These are phyloP conservation scores for Parachaetomium inaequale DNA, from an alignment of 495 filamentous ascomycete genomes.

Conservation along the genomic window DNA sequence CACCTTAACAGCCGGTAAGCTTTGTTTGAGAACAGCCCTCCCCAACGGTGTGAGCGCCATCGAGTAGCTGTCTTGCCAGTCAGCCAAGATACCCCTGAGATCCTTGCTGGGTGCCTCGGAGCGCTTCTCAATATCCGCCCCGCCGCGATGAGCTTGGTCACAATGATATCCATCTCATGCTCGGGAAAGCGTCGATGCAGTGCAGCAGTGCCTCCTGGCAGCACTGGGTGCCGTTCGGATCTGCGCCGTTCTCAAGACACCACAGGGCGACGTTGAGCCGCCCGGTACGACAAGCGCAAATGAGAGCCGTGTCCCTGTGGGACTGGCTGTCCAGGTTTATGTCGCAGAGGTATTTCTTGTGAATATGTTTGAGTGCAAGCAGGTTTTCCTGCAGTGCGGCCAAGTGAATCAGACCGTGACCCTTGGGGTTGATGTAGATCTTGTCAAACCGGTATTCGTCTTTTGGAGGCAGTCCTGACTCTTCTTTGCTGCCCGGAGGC, in stretches of 20 bases:
- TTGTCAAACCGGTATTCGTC: conserved; percentile 17
- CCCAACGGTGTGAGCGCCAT: conserved; percentile 15
- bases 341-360: conserved; percentile 17
- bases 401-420: conserved; percentile 18
- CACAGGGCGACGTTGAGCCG: conserved; percentile 9
- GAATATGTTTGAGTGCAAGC: conserved; percentile 3
- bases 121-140: conserved; percentile 16
- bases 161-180: conserved; percentile 12
- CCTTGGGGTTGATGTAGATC: conserved; percentile 21
- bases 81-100: conserved; percentile 9
- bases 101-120: conserved; percentile 6
- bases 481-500: not conserved
- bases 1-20: conserved; percentile 10
- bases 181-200: conserved; percentile 11
- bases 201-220: conserved; percentile 16
- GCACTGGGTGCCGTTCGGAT: conserved; percentile 9
- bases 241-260: conserved; percentile 18
- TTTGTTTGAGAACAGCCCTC: conserved; percentile 15
- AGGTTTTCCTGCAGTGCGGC: conserved; percentile 13
- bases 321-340: conserved; percentile 15
- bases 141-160: conserved; percentile 6
- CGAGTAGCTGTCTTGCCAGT: conserved; percentile 17
- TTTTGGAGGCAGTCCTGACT: not conserved
- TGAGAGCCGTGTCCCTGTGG: conserved; percentile 10
- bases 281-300: conserved; percentile 13